Base-by-base conservation (phyloP, 306 rosid species). In the Adenanthera pavonina region DNA sequence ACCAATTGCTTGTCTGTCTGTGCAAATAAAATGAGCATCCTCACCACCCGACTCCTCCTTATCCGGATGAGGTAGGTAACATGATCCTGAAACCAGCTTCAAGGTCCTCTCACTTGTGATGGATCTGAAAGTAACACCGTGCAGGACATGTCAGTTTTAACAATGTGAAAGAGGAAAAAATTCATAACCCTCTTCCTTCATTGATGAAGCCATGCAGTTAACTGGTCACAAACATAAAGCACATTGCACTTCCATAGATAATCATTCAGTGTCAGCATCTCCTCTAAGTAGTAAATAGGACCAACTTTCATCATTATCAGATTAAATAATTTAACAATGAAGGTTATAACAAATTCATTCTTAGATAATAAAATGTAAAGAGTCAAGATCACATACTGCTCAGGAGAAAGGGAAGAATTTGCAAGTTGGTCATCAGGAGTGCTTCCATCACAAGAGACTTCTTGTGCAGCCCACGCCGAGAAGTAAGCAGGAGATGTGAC, bases 51-150 rank as follows among this genome's bases (percentile, higher is more conserved):
- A 91, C 77, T 75, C 90, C 83, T 86, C 97, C 89, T 94, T 92
- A 60, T 84, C 98, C 15, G 98, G 98, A 88, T 92, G 98, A 30
- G 98, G 98, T 60, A 94, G 85, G 90, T 90, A 92, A 84, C 97
- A 91, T 78, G 97, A 89, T 74, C 97, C 98, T 8, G 97, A 90
- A 83, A 78, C 84, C 79, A 94, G 80, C 90, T 88, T 92, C 88
- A 91, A 77, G 76, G 84, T 78, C 80, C 83, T 88, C 56, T 46
- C 85, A 74, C 90, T 88, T 72, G 86, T 40, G 53, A 62, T 44
- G 8, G 87, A 80, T 62, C 94, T 91, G 89, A 76, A 85, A 78
- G 59, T 8, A 79, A 77, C 81, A 75, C 77, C 84, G 72, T 34
- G 71, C 52, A 64, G 69, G 41, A 75, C 8, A 44, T 52, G 47